phyloP scores from a whole-genome alignment of 352 stramenopile species.

The Phytopythium helicoides region DNA sequence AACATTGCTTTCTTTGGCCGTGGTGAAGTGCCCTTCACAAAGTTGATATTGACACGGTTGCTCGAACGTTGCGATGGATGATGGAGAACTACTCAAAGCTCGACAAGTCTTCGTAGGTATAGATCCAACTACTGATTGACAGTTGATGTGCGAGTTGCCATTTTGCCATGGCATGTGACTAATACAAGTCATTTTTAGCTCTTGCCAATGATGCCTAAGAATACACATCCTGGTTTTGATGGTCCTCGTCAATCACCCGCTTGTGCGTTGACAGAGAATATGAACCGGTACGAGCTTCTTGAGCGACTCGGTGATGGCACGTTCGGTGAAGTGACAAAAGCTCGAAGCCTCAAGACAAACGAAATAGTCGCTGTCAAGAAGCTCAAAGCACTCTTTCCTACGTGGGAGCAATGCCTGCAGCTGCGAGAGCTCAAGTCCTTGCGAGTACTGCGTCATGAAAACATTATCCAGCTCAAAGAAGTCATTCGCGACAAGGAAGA shows the following conservation, averaged over 20 bases:
- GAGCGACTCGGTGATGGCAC: constrained; percentile 92
- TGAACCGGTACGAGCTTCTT: constrained; percentile 92
- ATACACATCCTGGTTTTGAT: neutral
- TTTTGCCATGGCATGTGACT: too few species aligned
- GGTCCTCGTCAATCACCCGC: neutral
- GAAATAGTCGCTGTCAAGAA: constrained; percentile 90
- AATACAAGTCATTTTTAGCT: too few species aligned
- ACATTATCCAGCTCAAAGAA: constrained; percentile 85
- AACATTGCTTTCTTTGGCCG: too few species aligned
- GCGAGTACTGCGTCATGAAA: constrained; percentile 70
- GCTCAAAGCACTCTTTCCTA: constrained; percentile 76
- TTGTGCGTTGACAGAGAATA: constrained; percentile 11
- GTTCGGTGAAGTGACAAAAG: constrained; percentile 92
- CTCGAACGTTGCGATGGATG: constrained; percentile 68
- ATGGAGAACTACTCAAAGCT: constrained; percentile 61
- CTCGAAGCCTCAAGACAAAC: constrained; percentile 87
- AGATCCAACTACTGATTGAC: neutral
- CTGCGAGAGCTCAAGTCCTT: constrained; percentile 80
- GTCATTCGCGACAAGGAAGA: constrained; percentile 84
- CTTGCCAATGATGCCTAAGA: too few species aligned
- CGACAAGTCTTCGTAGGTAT: constrained; percentile 43
- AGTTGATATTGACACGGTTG: constrained; percentile 80
- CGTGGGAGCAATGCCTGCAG: constrained; percentile 83
- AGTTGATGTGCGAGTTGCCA: neutral
- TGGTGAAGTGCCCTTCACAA: constrained; percentile 71